Conservation (phyloP, 192 early-diverging fungal species). For the Thamnidium elegans region DNA sequence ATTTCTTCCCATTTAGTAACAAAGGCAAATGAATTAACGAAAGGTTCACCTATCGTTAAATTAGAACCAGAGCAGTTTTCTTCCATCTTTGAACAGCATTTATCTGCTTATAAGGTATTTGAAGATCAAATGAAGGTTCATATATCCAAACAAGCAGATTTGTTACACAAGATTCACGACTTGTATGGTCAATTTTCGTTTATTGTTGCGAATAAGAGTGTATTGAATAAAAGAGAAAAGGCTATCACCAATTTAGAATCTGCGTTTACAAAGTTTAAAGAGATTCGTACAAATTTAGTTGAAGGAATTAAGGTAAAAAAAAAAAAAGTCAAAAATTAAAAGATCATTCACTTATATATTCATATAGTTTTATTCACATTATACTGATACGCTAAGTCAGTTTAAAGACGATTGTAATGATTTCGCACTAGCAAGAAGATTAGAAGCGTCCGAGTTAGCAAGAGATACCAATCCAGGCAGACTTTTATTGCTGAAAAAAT, state of each 20-base stretch:
- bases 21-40: slow-evolving; percentile 62
- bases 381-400: slow-evolving; percentile 31
- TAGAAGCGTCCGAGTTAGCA: slow-evolving; percentile 34
- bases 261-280: slow-evolving; percentile 71
- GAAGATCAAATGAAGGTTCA: slow-evolving; percentile 40
- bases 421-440: slow-evolving; percentile 30
- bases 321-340: not conserved
- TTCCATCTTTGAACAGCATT: slow-evolving; percentile 63
- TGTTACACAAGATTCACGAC: slow-evolving; percentile 56
- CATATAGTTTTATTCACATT: slow-evolving; percentile 36
- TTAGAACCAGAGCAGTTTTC: slow-evolving; percentile 75
- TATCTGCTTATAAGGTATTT: slow-evolving; percentile 70
- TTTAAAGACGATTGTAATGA: slow-evolving; percentile 33
- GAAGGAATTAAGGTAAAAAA: slow-evolving; percentile 70
- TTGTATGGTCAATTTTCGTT: slow-evolving; percentile 25
- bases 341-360: not conserved
- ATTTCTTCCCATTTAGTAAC: slow-evolving; percentile 62
- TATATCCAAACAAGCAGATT: slow-evolving; percentile 54
- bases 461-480: slow-evolving; percentile 12
- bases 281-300: slow-evolving; percentile 70
- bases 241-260: slow-evolving; percentile 73
- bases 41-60: slow-evolving; percentile 58
- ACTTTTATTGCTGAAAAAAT: not conserved
- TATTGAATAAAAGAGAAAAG: slow-evolving; percentile 66
- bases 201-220: slow-evolving; percentile 35